A percentile compares a stretch with the other conserved stretches of the same genome.
These are phyloP conservation scores for Coemansia sp. DNA, from an alignment of 192 early-diverging fungal genomes.

Conservation along the genomic window DNA sequence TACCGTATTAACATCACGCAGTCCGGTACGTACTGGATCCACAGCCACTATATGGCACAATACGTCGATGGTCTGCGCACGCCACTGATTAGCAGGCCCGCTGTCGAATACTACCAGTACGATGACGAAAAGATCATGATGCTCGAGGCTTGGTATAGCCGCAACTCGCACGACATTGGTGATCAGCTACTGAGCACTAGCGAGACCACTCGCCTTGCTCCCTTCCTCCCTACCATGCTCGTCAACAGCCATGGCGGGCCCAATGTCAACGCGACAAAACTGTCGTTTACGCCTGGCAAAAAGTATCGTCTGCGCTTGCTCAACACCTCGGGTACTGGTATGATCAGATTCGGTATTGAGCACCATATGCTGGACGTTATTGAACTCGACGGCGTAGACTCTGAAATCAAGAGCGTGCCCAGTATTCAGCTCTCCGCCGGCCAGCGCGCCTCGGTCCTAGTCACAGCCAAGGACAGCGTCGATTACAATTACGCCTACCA, in stretches of 20 bases:
- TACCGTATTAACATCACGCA: conserved; percentile 69
- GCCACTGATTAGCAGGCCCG: conserved; percentile 69
- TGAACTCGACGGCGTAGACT: conserved; percentile 76
- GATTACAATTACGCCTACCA: conserved; percentile 69
- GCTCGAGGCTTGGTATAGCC: conserved; percentile 75
- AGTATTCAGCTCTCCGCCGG: conserved; percentile 67
- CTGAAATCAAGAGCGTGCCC: conserved; percentile 56
- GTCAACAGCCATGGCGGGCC: conserved; percentile 61
- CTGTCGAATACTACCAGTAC: conserved; percentile 56
- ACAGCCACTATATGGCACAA: conserved; percentile 69
- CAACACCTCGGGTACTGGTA: conserved; percentile 71
- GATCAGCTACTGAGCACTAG: conserved; percentile 61
- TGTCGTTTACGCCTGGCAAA: conserved; percentile 72
- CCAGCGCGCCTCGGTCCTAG: conserved; percentile 79
- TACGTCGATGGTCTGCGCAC: conserved; percentile 80
- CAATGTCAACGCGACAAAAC: conserved; percentile 52
- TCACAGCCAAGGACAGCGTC: conserved; percentile 64
- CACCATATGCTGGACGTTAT: conserved; percentile 77
- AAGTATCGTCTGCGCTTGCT: conserved; percentile 82
- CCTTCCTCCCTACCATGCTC: conserved; percentile 46
- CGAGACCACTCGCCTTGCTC: conserved; percentile 21
- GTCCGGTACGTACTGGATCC: conserved; percentile 84
- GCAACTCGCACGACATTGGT: conserved; percentile 54
- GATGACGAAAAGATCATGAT: conserved; percentile 69
- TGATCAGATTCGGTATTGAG: conserved; percentile 77